Evolutionary conservation across 306 rosid species (phyloP).

Genomic region (Cicer judaicum): DNA sequence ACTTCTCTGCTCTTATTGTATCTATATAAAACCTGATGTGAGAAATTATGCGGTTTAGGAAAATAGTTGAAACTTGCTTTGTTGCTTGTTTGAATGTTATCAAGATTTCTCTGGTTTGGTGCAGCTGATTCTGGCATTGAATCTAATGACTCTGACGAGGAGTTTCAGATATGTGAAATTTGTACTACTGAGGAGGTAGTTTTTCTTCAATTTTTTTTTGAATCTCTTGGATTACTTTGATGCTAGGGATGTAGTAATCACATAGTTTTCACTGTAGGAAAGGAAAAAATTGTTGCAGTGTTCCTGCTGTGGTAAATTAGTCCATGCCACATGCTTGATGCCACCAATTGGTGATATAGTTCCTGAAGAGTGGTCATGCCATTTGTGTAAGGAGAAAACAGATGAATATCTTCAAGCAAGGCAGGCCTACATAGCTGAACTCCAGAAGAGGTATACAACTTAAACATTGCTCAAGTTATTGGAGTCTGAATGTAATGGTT

Average conservation of each 20-base stretch:
- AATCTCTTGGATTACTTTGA: slow-evolving; percentile 33
- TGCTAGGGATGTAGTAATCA: slow-evolving; percentile 42
- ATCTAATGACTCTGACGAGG: slow-evolving; percentile 92
- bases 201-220: slow-evolving; percentile 11
- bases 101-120: slow-evolving; percentile 47
- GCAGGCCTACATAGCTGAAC: slow-evolving; percentile 70
- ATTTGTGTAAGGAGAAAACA: slow-evolving; percentile 88
- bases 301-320: slow-evolving; percentile 87
- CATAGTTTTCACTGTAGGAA: slow-evolving; percentile 63
- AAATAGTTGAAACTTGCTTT: slow-evolving; percentile 22
- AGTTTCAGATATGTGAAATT: slow-evolving; percentile 93
- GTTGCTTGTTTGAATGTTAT: slow-evolving; percentile 33
- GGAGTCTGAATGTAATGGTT: slow-evolving; percentile 31
- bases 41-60: slow-evolving; percentile 23
- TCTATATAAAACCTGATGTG: slow-evolving; percentile 27
- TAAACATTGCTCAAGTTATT: slow-evolving; percentile 32
- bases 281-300: slow-evolving; percentile 84
- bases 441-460: slow-evolving; percentile 71
- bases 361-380: slow-evolving; percentile 89
- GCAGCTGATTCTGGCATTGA: slow-evolving; percentile 94
- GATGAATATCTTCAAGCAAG: slow-evolving; percentile 86
- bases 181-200: slow-evolving; percentile 86
- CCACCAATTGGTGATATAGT: slow-evolving; percentile 83
- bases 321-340: slow-evolving; percentile 80
- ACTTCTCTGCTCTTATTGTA: background rate